phyloP scores from a whole-genome alignment of 2,329 filamentous ascomycete species.

The Talaromyces sp. region DNA sequence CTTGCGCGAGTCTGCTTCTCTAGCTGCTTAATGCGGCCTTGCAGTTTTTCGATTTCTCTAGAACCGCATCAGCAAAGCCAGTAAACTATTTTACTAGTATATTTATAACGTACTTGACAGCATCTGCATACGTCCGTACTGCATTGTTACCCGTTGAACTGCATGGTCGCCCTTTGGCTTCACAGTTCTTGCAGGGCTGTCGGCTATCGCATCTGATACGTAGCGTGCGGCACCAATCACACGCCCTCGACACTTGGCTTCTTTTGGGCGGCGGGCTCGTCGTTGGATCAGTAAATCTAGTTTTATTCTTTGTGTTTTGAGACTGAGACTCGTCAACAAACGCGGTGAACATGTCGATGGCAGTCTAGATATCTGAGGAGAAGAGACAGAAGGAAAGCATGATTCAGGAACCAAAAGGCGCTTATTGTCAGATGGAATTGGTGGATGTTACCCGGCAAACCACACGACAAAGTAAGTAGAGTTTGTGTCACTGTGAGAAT shows the following conservation, averaged over 20 bases:
- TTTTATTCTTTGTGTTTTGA: neutral
- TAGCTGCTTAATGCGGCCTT: conserved; percentile 6
- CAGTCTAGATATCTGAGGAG: neutral
- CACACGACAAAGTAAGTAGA: no score
- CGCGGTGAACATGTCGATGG: neutral
- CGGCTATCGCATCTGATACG: conserved; percentile 10
- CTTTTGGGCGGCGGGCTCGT: conserved; percentile 5
- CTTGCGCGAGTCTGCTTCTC: conserved; percentile 4
- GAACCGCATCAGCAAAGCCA: neutral
- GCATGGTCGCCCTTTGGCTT: conserved; percentile 2
- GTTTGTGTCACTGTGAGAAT: no score
- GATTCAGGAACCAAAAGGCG: neutral
- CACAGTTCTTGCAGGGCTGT: conserved; percentile 9
- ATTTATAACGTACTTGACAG: neutral
- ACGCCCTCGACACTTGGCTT: conserved; percentile 6
- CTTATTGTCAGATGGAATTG: neutral
- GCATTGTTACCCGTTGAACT: conserved; percentile 1
- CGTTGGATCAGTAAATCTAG: conserved; percentile 4
- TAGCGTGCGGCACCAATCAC: conserved; percentile 7
- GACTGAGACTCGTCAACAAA: neutral
- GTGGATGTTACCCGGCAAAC: neutral
- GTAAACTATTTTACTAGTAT: neutral
- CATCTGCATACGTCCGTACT: conserved; percentile 2
- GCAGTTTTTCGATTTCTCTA: conserved; percentile 5
- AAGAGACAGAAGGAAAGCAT: neutral